Evolutionary conservation across 176 grass and related monocot genomes (phyloP), one percentile per base, ranked within the genome.

Genomic region (Lolium multiflorum): DNA sequence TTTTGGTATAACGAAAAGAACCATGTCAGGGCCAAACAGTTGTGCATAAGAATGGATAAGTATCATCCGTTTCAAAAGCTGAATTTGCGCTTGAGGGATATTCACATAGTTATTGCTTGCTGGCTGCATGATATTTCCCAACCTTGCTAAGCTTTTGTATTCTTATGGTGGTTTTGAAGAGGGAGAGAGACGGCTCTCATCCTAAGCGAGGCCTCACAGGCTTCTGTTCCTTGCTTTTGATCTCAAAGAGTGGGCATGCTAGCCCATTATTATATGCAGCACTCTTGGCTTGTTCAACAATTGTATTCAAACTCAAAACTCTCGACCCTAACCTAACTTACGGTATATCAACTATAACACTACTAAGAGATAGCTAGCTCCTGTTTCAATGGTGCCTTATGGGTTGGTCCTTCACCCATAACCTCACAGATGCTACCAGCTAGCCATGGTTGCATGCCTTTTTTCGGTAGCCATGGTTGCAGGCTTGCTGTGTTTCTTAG

Each of bases 231-330:
- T 25, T 74, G 71, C 44, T 74, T 47, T 74, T 47, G n/a, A 14
- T 48, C 67, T 71, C 18, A 71, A 43, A 71, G 37, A 17, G 65
- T 38, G 67, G 9, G 0, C 44, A 47, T 49, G 44, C 43, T 73
- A 73, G 70, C n/a, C 70, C 70, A 48, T 48, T 73, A 73, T 73
- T 73, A 73, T 73, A 48, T 10, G 17, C 37, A 69, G n/a, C 43
- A 49, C 21, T 49, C 21, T 13, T 49, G 70, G 44, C 71, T 48
- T 73, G 43, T 22, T 49, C 71, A 6, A 24, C 44, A 74, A 12
- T 25, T 74, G 44, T 24, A 49, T 25, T 12, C 35, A 41, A 38
- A 69, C 66, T 18, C 17, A 38, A 38, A 69, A 69, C 17, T 20
- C 66, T 41, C 66, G 41, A 41, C 9, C 66, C 66, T 56, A 56